Percentiles rank a stretch among this genome's conserved stretches.
These are phyloP conservation scores for Colletotrichum brevisporum DNA, from an alignment of 2,329 filamentous ascomycete species.

Conservation along the genomic window DNA sequence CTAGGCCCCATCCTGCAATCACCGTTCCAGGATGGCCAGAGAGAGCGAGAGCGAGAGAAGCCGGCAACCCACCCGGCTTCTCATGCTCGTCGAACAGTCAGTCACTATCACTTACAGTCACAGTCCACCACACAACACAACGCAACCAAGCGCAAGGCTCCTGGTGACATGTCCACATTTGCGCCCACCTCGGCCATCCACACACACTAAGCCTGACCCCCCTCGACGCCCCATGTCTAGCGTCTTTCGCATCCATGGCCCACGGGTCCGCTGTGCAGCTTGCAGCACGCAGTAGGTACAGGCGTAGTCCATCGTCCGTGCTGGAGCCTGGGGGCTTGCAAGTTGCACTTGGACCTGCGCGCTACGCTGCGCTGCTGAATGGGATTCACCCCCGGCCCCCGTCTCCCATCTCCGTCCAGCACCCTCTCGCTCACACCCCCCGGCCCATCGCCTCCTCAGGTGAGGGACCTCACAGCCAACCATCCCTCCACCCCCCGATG, in stretches of 20 bases:
- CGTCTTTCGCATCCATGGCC: slow-evolving; percentile 31
- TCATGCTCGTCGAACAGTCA: background rate
- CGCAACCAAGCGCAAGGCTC: background rate
- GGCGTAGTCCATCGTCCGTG: slow-evolving; percentile 4
- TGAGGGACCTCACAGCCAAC: slow-evolving; percentile 36
- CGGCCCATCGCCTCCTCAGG: slow-evolving; percentile 29
- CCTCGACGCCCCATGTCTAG: slow-evolving; percentile 30
- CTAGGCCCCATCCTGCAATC: slow-evolving; percentile 30
- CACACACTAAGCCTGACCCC: background rate
- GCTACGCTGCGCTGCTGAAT: slow-evolving; percentile 14
- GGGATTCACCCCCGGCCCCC: slow-evolving; percentile 19
- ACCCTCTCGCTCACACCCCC: slow-evolving; percentile 11
- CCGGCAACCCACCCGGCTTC: slow-evolving; percentile 16
- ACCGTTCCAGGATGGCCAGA: slow-evolving; percentile 23
- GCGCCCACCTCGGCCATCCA: slow-evolving; percentile 26
- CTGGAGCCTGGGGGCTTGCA: background rate
- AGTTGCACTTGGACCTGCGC: slow-evolving; percentile 21
- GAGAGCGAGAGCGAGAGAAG: background rate
- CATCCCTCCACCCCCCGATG: slow-evolving; percentile 4
- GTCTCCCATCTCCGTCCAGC: slow-evolving; percentile 25
- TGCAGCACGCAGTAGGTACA: too few species aligned
- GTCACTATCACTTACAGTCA: background rate
- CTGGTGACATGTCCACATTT: slow-evolving; percentile 26
- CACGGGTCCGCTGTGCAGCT: slow-evolving; percentile 25
- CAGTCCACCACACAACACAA: background rate